phyloP scores from a whole-genome alignment of 768 basidiomycete genomes.

The Pleurotus cornucopiae region DNA sequence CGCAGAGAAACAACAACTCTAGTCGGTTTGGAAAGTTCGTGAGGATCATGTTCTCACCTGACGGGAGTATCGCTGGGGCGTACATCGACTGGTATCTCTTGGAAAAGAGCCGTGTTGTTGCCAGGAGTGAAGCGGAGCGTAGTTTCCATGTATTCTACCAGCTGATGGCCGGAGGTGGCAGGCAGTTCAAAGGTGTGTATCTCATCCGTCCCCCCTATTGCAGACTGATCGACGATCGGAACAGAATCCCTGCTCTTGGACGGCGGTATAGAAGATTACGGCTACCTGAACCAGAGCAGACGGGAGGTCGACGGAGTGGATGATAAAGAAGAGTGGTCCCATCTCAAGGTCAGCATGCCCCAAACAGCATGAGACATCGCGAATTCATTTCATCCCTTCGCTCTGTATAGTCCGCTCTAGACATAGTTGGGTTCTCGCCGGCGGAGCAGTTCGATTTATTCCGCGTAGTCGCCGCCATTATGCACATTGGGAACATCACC shows the following conservation, averaged over 20 bases:
- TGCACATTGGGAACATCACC: slow-evolving; percentile 92
- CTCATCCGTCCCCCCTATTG: neutral
- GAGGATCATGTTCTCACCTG: slow-evolving; percentile 87
- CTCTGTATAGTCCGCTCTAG: slow-evolving; percentile 62
- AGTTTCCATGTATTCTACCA: slow-evolving; percentile 99
- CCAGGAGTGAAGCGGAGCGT: slow-evolving; percentile 82
- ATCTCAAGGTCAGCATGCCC: slow-evolving; percentile 53
- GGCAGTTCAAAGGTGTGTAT: slow-evolving; percentile 56
- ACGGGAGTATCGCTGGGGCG: slow-evolving; percentile 94
- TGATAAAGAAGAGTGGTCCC: slow-evolving; percentile 84
- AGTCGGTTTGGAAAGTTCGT: slow-evolving; percentile 99
- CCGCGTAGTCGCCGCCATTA: slow-evolving; percentile 87
- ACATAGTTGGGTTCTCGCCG: slow-evolving; percentile 83
- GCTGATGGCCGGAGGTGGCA: slow-evolving; percentile 71
- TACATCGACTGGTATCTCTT: slow-evolving; percentile 99
- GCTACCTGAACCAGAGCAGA: slow-evolving; percentile 86
- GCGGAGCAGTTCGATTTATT: slow-evolving; percentile 90
- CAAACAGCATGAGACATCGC: neutral
- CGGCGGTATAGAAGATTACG: slow-evolving; percentile 75
- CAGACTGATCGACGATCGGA: slow-evolving; percentile 6
- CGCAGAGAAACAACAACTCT: slow-evolving; percentile 97
- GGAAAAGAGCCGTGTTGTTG: slow-evolving; percentile 95
- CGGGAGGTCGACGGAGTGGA: slow-evolving; percentile 94
- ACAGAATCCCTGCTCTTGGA: slow-evolving; percentile 72
- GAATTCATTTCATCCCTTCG: neutral